Percentiles rank a stretch among this genome's conserved stretches.
Conservation (phyloP, 2,329 filamentous ascomycete genomes). For the Trichoderma sp. region DNA sequence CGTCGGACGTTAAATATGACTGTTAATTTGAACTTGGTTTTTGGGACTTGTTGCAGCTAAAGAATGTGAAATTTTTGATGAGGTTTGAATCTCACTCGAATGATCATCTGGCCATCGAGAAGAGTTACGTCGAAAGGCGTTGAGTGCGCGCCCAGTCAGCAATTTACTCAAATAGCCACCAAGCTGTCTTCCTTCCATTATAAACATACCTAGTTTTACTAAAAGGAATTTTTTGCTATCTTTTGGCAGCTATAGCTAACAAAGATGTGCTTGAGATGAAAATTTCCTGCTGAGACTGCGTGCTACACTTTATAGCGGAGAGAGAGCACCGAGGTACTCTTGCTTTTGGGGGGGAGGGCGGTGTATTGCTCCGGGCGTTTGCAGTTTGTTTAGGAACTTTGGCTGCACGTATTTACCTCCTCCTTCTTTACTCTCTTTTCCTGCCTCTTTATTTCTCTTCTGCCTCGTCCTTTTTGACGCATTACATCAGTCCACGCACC, state of each 20-base stretch:
- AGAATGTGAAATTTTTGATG: too few species aligned
- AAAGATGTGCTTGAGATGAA: too few species aligned
- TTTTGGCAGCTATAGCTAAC: neutral
- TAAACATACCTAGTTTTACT: neutral
- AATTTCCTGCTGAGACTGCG: neutral
- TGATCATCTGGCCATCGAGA: neutral
- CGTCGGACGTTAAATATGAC: neutral
- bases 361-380: neutral
- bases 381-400: neutral
- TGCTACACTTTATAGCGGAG: neutral
- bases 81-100: neutral
- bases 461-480: neutral
- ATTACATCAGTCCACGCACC: neutral
- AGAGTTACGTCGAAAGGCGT: neutral
- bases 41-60: neutral
- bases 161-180: neutral
- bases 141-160: neutral
- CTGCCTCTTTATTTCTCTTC: neutral
- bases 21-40: neutral
- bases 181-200: neutral
- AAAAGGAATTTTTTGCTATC: neutral
- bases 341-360: neutral
- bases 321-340: neutral
- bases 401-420: neutral
- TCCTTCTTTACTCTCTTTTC: neutral